Conservation (phyloP, 805 yeast genomes). For the Zygosaccharomyces bailii region DNA sequence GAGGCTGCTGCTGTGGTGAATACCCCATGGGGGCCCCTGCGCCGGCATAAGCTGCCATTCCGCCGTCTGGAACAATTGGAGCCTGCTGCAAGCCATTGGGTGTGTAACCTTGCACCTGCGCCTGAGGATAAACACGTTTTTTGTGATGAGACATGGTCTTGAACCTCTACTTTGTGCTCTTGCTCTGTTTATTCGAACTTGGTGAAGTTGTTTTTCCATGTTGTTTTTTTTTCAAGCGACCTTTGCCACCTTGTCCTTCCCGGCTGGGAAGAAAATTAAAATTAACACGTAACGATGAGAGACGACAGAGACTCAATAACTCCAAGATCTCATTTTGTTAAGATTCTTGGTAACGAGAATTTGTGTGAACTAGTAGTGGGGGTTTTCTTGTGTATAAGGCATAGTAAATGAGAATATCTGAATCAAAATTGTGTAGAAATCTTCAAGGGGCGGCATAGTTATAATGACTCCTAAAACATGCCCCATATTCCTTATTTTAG, state of each 20-base stretch:
- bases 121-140: conserved; percentile 49
- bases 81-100: conserved; percentile 19
- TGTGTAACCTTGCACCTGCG: conserved; percentile 39
- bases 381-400: too few species aligned
- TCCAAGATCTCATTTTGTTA: not conserved
- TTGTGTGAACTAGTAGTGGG: too few species aligned
- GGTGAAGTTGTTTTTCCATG: conserved; percentile 6
- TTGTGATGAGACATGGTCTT: conserved; percentile 37
- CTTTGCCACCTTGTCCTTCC: conserved; percentile 25
- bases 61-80: conserved; percentile 17
- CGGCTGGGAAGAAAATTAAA: conserved; percentile 1
- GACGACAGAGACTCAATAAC: too few species aligned
- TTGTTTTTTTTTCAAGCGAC: conserved; percentile 9
- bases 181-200: conserved; percentile 2
- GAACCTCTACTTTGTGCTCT: not conserved
- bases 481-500: too few species aligned
- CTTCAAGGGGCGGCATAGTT: too few species aligned
- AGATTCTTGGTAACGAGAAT: too few species aligned
- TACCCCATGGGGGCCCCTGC: conserved; percentile 21
- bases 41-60: conserved; percentile 26
- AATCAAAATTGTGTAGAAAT: too few species aligned
- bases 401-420: too few species aligned
- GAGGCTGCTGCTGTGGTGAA: conserved; percentile 20
- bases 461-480: too few species aligned
- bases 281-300: not conserved